These are phyloP conservation scores for Phytophthora lateralis DNA, from an alignment of 352 stramenopile genomes.

Conservation along the genomic window DNA sequence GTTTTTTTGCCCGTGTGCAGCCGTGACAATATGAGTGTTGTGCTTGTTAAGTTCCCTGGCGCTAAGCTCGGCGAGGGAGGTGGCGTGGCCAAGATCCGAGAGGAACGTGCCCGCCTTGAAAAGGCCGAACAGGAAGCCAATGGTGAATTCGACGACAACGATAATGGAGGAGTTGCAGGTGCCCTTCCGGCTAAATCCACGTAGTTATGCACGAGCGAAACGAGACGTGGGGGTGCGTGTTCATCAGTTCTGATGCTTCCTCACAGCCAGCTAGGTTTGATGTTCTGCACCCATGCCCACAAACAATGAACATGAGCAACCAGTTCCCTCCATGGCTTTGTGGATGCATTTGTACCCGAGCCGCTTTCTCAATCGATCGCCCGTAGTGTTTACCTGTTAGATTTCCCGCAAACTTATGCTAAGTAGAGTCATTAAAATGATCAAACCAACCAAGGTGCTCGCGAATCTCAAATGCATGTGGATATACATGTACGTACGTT, in stretches of 20 bases:
- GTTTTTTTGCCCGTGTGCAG: constrained; percentile 23
- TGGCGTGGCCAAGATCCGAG: constrained; percentile 65
- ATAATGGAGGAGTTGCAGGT: constrained; percentile 24
- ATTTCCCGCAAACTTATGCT: constrained; percentile 1
- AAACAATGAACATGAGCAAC: constrained; percentile 8
- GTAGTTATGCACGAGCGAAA: constrained; percentile 23
- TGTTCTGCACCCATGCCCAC: constrained; percentile 11
- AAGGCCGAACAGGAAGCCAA: constrained; percentile 42
- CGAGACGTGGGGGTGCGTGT: constrained; percentile 9
- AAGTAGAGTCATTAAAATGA: not conserved
- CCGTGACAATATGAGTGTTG: constrained; percentile 87
- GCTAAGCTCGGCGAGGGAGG: constrained; percentile 68
- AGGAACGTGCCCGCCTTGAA: constrained; percentile 53
- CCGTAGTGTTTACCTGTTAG: not conserved
- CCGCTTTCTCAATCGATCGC: not conserved
- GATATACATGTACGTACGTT: constrained; percentile 32
- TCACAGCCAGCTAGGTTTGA: constrained; percentile 21
- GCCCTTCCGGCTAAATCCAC: constrained; percentile 24
- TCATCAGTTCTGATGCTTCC: constrained; percentile 16
- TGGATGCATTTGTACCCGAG: not conserved
- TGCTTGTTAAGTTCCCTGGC: constrained; percentile 78
- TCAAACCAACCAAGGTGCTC: constrained; percentile 10
- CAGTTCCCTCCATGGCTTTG: not conserved
- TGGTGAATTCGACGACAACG: constrained; percentile 18
- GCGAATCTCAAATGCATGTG: constrained; percentile 14